Evolutionary conservation across 176 grass and related monocot genomes (phyloP), one percentile per base, ranked within the genome.

Genomic region (Cenchrus purpureus): DNA sequence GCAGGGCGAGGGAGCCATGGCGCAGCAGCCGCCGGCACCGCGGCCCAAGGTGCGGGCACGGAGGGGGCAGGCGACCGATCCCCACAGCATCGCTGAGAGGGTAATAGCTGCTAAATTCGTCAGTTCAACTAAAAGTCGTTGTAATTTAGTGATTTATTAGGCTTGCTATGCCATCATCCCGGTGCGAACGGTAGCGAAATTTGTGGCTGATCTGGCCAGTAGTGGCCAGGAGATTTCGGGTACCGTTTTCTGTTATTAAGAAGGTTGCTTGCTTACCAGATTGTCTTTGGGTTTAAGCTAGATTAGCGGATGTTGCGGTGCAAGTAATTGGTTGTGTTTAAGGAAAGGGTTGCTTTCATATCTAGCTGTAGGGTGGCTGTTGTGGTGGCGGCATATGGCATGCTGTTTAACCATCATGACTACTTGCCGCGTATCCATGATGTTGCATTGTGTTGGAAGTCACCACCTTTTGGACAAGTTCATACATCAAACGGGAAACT

Each of bases 1-100:
- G 71, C 91, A 62, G 20, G 94, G 89, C 4, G 91, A 88, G 28
- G 79, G 80, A 72, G 76, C 79, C 59, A 57, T 89, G 80, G 86
- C 48, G 65, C 73, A 79, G 10, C 95, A 95, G 84, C 87, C 84
- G 2, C 91, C 87, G 5, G 91, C 91, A 10, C 94, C 94, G 11
- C 87, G 89, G 54, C 89, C 94, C 0, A 97, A 97, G 87, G 94
- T 97, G 82, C 85, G 94, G 53, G 94, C 94, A 10, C 85, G 94
- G 49, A 89, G 94, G 19, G 94, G 94, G 15, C 94, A 97, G 70
- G 94, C 91, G 11, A 97, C 94, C 2, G 94, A 97, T 79, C 94
- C 94, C 72, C 94, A 97, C 88, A 97, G 94, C 43, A 97, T 97
- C 10, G 94, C 94, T 1, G 94, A 97, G 82, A 80, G 94, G 83